Base-by-base conservation (phyloP, 805 yeast genomes). In the Candida cerambycidarum region DNA sequence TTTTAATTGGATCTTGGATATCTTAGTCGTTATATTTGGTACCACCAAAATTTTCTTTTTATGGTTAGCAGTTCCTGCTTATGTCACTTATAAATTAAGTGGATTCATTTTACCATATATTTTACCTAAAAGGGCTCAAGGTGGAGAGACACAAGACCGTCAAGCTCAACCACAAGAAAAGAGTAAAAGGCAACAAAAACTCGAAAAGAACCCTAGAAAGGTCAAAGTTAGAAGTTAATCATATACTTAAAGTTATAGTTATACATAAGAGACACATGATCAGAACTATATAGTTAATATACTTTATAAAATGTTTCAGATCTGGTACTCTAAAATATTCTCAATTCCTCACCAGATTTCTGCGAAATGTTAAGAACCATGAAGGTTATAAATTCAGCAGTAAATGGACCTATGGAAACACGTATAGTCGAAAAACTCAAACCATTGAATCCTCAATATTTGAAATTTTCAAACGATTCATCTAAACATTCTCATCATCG, bases 401-500 rank as follows among this genome's bases (percentile, higher is more conserved):
- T 47, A 3, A 39, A 42, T 5, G 70, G 73, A 4, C 82, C 85
- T 5, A 67, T 80, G n/a, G 81, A 80, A 43, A 56, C 58, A 57
- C 27, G 41, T 24, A 49, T 49, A 5, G 25, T 46, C 15, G 27
- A 15, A n/a, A 46, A 46, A 25, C 41, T 49, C 13, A 32, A 39
- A 10, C 17, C 46, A 3, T 72, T 73, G 37, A 55, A 65, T 49
- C 95, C 79, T 16, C 55, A 57, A 7, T 61, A 49, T 51, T 70
- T 78, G 50, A 73, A 67, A 24, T 73, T 92, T 5, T 69, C 68
- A 44, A 92, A 92, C 59, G 97, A 92, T 62, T 87, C 96, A 5
- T 80, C 80, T 62, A 85, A 85, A 58, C 98, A 92, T 62, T 79
- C 89, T 1, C 90, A 87, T 50, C 98, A 92, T 61, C 83, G 81